Evolutionary conservation across 2,329 filamentous ascomycete genomes (phyloP).

Genomic region (Pseudonectria foliicola): DNA sequence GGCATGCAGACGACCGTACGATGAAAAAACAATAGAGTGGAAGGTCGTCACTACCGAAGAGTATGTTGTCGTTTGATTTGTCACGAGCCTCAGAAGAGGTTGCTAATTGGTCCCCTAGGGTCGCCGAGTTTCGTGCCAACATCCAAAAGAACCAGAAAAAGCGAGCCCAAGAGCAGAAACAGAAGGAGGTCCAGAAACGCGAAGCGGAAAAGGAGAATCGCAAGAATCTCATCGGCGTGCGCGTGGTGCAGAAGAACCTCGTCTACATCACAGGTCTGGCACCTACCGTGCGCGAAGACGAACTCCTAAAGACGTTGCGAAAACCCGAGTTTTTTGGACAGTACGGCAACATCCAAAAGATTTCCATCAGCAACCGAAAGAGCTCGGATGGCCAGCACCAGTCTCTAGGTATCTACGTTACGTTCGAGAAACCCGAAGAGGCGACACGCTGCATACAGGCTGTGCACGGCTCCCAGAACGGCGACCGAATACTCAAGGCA

Average conservation of each 20-base stretch:
- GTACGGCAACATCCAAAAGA: constrained; percentile 97
- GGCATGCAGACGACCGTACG: constrained; percentile 91
- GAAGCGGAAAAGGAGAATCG: constrained; percentile 93
- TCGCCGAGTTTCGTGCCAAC: constrained; percentile 68
- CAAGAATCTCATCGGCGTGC: constrained; percentile 90
- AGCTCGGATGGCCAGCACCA: constrained; percentile 68
- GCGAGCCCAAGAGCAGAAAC: constrained; percentile 70
- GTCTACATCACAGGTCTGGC: constrained; percentile 96
- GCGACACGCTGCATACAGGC: constrained; percentile 83
- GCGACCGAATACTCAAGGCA: constrained; percentile 74
- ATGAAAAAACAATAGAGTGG: constrained; percentile 95
- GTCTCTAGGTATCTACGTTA: constrained; percentile 96
- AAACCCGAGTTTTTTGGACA: constrained; percentile 94
- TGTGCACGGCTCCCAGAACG: constrained; percentile 88
- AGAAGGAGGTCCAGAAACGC: constrained; percentile 93
- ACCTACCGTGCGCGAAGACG: constrained; percentile 86
- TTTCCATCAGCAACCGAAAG: constrained; percentile 95
- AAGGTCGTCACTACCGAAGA: constrained; percentile 93
- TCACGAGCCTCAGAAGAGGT: constrained; percentile 1
- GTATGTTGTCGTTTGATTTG: constrained; percentile 45
- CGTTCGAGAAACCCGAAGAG: constrained; percentile 86
- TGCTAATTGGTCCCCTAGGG: constrained; percentile 37
- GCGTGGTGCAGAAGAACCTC: constrained; percentile 96
- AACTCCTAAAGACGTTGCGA: constrained; percentile 80
- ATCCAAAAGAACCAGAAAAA: constrained; percentile 91